phyloP scores from a whole-genome alignment of 176 grass and related monocot genomes.

The Aegilops speltoides region DNA sequence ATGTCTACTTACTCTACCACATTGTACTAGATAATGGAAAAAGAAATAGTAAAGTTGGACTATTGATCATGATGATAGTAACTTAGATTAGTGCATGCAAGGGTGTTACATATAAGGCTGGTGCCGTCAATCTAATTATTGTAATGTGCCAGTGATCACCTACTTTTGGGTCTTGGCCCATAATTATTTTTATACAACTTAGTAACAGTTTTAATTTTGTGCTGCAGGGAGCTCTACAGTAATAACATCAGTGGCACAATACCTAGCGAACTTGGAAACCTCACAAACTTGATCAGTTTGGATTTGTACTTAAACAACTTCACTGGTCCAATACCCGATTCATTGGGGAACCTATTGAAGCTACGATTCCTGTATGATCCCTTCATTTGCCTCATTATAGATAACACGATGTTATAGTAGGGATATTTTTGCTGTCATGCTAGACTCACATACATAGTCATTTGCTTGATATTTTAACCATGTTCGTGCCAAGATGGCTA shows the following conservation, averaged over 20 bases:
- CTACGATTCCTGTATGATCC: constrained; percentile 83
- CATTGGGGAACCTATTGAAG: constrained; percentile 78
- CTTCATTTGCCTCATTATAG: neutral
- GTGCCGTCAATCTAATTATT: neutral
- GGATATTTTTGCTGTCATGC: neutral
- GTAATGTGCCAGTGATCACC: neutral
- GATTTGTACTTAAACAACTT: constrained; percentile 93
- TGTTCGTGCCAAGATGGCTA: neutral
- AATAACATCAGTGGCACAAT: constrained; percentile 86
- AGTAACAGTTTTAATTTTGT: constrained; percentile 31
- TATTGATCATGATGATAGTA: constrained; percentile 1
- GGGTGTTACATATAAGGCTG: neutral
- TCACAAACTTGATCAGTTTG: constrained; percentile 89
- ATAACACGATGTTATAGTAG: neutral
- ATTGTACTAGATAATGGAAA: neutral
- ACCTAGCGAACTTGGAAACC: constrained; percentile 79
- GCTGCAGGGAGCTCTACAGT: constrained; percentile 85
- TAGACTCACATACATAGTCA: neutral
- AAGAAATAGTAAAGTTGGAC: neutral
- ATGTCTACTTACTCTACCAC: neutral
- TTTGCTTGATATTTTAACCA: neutral
- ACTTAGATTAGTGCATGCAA: constrained; percentile 1
- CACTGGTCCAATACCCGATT: constrained; percentile 69
- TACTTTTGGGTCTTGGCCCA: neutral
- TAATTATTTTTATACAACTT: neutral